Evolutionary conservation across 2,329 filamentous ascomycete genomes (phyloP), one percentile per base, ranked within the genome.

Genomic region (Raffaelea arxii): DNA sequence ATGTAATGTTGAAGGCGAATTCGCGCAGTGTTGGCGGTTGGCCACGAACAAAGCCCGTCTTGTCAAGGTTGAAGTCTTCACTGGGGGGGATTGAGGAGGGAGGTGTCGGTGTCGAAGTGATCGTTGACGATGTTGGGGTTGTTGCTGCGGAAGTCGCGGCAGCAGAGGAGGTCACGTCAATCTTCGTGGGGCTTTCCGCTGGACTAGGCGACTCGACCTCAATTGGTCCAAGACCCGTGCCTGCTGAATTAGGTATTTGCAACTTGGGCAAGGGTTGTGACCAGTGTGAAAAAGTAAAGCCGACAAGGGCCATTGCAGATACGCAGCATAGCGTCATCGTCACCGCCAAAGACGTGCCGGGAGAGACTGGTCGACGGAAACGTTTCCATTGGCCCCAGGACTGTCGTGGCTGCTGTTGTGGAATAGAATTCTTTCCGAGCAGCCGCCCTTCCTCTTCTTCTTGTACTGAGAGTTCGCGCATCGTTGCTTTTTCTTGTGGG

Each of bases 1-100:
- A 57, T 14, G 58, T 53, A 36, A 65, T 55, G 52, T 64, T 58
- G 51, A 65, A 62, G 9, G 53, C 51, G 43, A 58, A 65, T 24
- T 64, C 58, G 23, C 63, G 56, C 4, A 57, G 47, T 3, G 21
- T 47, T 1, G 57, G 38, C 24, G 42, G 25, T 3, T 32, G 32
- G 4, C 48, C 43, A 6, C 52, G 41, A 9, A 24, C 25, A 41
- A 66, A 63, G 12, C 38, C 54, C 0, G 56, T 62, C 3, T 23
- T 40, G 19, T 23, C 36, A 7, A 43, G 27, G 27, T 43, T 30
- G 22, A 43, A 43, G 41, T 19, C 9, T 14, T 35, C 19, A 30
- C 41, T 43, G 4, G 41, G 27, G 10, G 41, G 25, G 16, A 43
- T 43, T 14, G 19, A 18, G 12, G 9, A n/a, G 5, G 19, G 12